A percentile compares a stretch with the other conserved stretches of the same genome.
phyloP scores from a whole-genome alignment of 2,329 filamentous ascomycete species.

The Ascochyta pisi region DNA sequence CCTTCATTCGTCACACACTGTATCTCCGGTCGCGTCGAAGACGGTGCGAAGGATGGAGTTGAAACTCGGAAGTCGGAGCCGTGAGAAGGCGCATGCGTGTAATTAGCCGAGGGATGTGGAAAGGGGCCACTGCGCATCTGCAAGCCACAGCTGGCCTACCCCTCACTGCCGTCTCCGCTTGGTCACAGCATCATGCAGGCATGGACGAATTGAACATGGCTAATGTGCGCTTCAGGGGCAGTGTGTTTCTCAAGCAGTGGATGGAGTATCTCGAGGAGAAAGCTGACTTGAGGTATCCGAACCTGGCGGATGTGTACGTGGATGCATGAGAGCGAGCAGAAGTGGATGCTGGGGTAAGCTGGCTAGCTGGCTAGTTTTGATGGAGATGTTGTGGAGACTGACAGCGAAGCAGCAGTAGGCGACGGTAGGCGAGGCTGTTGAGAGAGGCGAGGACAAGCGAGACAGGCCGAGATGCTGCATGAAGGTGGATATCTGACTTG shows the following conservation, averaged over 20 bases:
- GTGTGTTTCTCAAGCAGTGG: constrained; percentile 85
- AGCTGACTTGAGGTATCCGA: constrained; percentile 88
- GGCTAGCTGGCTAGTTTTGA: background rate
- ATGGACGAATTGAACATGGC: constrained; percentile 12
- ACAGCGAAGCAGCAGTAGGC: constrained; percentile 11
- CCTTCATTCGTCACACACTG: background rate
- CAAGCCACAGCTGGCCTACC: constrained; percentile 8
- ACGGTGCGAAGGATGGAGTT: constrained; percentile 16
- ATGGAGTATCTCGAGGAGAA: constrained; percentile 90
- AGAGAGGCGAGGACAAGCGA: constrained; percentile 15
- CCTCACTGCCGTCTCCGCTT: constrained; percentile 9
- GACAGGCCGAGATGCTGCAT: constrained; percentile 19
- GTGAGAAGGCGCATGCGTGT: constrained; percentile 6
- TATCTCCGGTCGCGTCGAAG: background rate
- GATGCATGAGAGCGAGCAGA: constrained; percentile 24
- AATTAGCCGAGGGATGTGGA: background rate
- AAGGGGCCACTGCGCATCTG: constrained; percentile 11
- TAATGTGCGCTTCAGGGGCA: constrained; percentile 66
- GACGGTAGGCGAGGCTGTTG: constrained; percentile 10
- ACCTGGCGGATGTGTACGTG: constrained; percentile 59
- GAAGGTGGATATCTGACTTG: constrained; percentile 7
- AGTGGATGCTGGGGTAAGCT: background rate
- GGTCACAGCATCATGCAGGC: constrained; percentile 15
- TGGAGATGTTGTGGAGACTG: constrained; percentile 6
- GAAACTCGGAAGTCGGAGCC: constrained; percentile 4